Conservation (phyloP, 306 rosid species). For the Senna tora region DNA sequence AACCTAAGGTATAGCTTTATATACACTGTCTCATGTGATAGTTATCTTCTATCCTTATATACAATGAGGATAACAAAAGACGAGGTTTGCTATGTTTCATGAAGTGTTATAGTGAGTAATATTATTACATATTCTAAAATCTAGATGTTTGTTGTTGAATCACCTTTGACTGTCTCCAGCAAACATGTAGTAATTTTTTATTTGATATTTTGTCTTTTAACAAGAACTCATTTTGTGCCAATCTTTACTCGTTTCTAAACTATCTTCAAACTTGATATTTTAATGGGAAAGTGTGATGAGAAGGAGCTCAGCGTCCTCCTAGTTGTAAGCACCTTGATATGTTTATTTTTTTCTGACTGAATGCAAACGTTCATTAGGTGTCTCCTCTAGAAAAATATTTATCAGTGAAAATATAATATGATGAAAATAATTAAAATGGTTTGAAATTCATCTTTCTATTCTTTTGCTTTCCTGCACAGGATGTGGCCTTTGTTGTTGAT, state of each 20-base stretch:
- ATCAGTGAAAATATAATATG: background rate
- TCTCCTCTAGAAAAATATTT: conserved; percentile 24
- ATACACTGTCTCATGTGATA: conserved; percentile 12
- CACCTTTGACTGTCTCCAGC: background rate
- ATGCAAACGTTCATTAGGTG: conserved; percentile 7
- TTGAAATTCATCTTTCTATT: conserved; percentile 30
- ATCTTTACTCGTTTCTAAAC: background rate
- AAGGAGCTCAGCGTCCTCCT: background rate
- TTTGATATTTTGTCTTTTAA: no score
- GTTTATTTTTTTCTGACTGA: background rate
- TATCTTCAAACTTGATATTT: background rate
- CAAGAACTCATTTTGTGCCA: background rate
- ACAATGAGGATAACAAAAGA: no score
- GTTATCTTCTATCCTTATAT: conserved; percentile 29
- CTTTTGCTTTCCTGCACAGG: conserved; percentile 48
- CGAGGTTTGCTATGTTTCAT: conserved; percentile 13
- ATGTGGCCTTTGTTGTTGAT: conserved; percentile 94
- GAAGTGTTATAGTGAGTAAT: conserved; percentile 8
- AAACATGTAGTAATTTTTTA: background rate
- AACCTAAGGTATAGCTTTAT: conserved; percentile 81
- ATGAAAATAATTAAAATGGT: conserved; percentile 23
- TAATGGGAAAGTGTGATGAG: background rate
- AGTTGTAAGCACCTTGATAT: background rate
- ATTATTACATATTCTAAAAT: background rate
- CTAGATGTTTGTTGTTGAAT: background rate